Conservation (phyloP, 208 protist genomes). For the Novymonas esmeraldas region DNA sequence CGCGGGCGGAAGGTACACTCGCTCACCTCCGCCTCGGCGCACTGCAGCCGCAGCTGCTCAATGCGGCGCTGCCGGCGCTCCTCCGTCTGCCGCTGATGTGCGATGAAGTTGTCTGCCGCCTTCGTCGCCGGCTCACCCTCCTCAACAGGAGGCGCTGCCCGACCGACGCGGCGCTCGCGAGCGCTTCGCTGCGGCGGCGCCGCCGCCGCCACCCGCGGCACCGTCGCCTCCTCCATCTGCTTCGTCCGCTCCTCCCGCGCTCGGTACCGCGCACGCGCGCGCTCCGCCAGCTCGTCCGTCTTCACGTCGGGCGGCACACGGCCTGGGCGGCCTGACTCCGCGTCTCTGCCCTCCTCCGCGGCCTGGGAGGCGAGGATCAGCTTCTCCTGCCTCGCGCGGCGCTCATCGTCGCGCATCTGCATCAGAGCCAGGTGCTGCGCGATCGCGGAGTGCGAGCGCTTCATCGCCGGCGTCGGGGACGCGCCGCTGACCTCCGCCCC, state of each 20-base stretch:
- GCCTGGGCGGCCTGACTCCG: slow-evolving; percentile 1
- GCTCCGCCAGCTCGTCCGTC: slow-evolving; percentile 36
- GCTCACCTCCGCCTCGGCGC: slow-evolving; percentile 25
- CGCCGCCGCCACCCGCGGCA: background rate
- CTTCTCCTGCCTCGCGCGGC: slow-evolving; percentile 17
- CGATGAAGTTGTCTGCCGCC: slow-evolving; percentile 27
- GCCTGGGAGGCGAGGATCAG: slow-evolving; percentile 10
- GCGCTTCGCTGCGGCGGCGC: background rate
- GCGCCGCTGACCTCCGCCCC: background rate
- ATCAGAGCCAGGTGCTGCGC: slow-evolving; percentile 26
- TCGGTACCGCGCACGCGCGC: slow-evolving; percentile 29
- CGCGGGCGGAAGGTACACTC: slow-evolving; percentile 57
- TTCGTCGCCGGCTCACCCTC: background rate
- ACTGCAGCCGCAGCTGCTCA: slow-evolving; percentile 31
- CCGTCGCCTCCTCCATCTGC: background rate
- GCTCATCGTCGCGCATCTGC: slow-evolving; percentile 33
- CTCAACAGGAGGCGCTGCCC: background rate
- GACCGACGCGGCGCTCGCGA: background rate
- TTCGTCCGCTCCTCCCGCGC: slow-evolving; percentile 10
- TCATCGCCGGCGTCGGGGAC: background rate
- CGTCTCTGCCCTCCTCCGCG: slow-evolving; percentile 19
- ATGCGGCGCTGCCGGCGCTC: slow-evolving; percentile 25
- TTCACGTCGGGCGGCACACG: slow-evolving; percentile 22
- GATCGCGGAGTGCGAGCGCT: slow-evolving; percentile 24
- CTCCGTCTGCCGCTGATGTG: slow-evolving; percentile 30